Base-by-base conservation (phyloP, 768 basidiomycete genomes). In the Coprinopsis sp. region DNA sequence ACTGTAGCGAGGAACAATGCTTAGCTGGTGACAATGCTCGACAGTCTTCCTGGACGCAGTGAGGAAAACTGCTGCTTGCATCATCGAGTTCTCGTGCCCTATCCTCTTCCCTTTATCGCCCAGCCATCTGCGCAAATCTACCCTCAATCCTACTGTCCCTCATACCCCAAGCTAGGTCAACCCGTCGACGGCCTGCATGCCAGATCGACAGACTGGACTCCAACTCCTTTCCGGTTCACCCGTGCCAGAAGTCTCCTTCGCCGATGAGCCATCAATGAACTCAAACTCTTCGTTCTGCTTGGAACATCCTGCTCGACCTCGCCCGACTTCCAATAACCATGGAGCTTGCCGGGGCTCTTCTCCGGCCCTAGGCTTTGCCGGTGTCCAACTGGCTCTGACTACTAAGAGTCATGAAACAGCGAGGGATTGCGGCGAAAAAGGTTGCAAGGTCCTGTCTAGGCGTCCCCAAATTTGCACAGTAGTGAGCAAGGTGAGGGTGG, bases 271-370 rank as follows among this genome's bases (percentile, higher is more conserved):
- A 33, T 41, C 47, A 19, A 44, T 77, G 1, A 93, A 83, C 57
- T 93, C 92, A 45, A 89, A 73, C 70, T 98, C 95, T 0, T 69
- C 66, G 50, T 64, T 64, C 29, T 76, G 72, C n/a, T n/a, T n/a
- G n/a, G n/a, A n/a, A n/a, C n/a, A n/a, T n/a, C n/a, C n/a, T n/a
- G n/a, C n/a, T n/a, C n/a, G 47, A 82, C 82, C 42, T 84, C 85
- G 25, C 77, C 78, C n/a, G 72, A 71, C 59, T 86, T 89, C 96
- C 96, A 99, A 62, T 85, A 98, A 0, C 94, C 95, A 31, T 90
- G n/a, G n/a, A n/a, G 81, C 62, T 95, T 92, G 60, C 87, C 97
- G 14, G 97, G 82, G 50, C 81, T 80, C 49, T 90, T 75, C 5
- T 90, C 87, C 3, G 91, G 96, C 96, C 98, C 55, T 93, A 28